Evolutionary conservation across 2,329 filamentous ascomycete species (phyloP).

Genomic region (Sphaerulina vaccinii): DNA sequence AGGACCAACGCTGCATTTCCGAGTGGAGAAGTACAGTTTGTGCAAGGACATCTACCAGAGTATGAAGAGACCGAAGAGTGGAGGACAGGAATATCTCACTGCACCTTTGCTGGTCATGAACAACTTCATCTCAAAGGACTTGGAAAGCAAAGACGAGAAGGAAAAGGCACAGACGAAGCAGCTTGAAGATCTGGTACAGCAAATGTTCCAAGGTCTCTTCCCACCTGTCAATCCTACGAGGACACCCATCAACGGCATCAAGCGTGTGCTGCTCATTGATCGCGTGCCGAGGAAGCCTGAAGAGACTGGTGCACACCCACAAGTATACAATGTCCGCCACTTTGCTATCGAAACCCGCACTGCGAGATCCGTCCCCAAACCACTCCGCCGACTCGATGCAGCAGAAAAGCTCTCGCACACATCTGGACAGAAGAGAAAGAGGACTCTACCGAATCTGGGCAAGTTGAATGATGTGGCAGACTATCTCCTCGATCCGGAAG

Average conservation of each 20-base stretch:
- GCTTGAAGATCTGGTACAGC: constrained; percentile 87
- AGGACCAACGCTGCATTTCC: constrained; percentile 89
- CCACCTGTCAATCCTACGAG: constrained; percentile 91
- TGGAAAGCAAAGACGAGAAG: constrained; percentile 37
- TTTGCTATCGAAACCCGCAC: constrained; percentile 92
- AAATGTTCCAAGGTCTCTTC: constrained; percentile 93
- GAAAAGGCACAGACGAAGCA: constrained; percentile 69
- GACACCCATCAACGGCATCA: constrained; percentile 88
- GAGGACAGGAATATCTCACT: constrained; percentile 76
- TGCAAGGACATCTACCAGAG: constrained; percentile 85
- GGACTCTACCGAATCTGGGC: constrained; percentile 77
- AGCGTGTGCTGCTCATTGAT: constrained; percentile 85
- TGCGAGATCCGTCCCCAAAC: constrained; percentile 74
- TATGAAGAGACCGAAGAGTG: constrained; percentile 76
- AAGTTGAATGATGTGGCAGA: constrained; percentile 92
- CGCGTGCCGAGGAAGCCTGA: constrained; percentile 57
- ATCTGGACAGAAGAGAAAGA: constrained; percentile 45
- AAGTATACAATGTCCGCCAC: constrained; percentile 84
- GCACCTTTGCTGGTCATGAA: constrained; percentile 98
- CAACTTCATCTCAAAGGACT: constrained; percentile 70
- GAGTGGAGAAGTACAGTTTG: constrained; percentile 90
- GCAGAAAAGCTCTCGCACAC: constrained; percentile 71
- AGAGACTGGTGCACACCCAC: constrained; percentile 44
- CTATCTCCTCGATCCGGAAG: constrained; percentile 79
- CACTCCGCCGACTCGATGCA: constrained; percentile 77